phyloP scores from a whole-genome alignment of 2,329 filamentous ascomycete species.

The Camillea tinctor region DNA sequence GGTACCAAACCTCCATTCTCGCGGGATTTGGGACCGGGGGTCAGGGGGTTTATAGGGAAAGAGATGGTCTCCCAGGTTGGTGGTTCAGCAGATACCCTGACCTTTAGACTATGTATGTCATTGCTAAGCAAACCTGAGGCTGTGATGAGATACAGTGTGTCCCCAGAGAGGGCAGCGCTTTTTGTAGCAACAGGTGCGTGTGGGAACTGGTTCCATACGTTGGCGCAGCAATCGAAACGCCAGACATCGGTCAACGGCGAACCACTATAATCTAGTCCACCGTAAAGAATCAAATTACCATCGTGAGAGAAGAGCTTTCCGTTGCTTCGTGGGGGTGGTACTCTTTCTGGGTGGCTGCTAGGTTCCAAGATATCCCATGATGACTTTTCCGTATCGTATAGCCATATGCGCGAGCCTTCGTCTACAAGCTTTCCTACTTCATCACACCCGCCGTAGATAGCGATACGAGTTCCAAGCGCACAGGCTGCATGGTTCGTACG shows the following conservation, averaged over 20 bases:
- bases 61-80: constrained; percentile 39
- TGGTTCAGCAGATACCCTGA: constrained; percentile 31
- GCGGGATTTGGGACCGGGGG: constrained; percentile 41
- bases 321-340: constrained; percentile 31
- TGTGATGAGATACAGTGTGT: constrained; percentile 47
- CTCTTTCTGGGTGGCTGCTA: constrained; percentile 31
- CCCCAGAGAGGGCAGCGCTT: constrained; percentile 42
- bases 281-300: constrained; percentile 49
- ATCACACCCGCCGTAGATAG: constrained; percentile 38
- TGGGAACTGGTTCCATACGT: constrained; percentile 51
- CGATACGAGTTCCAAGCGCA: constrained; percentile 31
- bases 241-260: constrained; percentile 44
- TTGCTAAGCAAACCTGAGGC: constrained; percentile 34
- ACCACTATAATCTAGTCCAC: constrained; percentile 37
- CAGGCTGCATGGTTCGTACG: constrained; percentile 38
- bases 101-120: constrained; percentile 36
- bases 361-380: constrained; percentile 35
- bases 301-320: constrained; percentile 38
- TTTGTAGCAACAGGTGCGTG: constrained; percentile 38
- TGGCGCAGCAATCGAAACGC: constrained; percentile 47
- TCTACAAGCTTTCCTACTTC: constrained; percentile 28
- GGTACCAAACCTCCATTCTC: constrained; percentile 43
- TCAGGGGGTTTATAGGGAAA: constrained; percentile 37
- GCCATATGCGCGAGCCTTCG: constrained; percentile 36
- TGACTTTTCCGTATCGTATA: constrained; percentile 37